Evolutionary conservation across 768 basidiomycete species (phyloP), one percentile per base, ranked within the genome.

Genomic region (Butyriboletus loyo): DNA sequence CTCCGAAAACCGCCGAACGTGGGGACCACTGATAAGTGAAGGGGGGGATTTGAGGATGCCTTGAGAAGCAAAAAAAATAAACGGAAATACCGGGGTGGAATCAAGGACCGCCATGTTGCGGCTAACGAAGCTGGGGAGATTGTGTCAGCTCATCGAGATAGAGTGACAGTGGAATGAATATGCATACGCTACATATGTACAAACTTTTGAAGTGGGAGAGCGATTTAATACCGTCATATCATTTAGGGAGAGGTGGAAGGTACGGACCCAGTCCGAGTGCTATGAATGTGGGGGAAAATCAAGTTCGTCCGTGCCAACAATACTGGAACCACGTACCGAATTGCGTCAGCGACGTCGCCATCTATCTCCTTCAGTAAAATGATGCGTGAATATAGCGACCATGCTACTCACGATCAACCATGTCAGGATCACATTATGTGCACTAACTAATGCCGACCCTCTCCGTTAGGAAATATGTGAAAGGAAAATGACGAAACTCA

Each of bases 1-100:
- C 60, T 10, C 52, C 49, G 5, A 58, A 11, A 19, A 42, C 21
- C 3, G 60, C 92, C 0, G 57, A 55, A 24, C 56, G 56, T 22
- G 50, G 56, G 1, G 55, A 58, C 56, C 56, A 58, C 56, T 58
- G 37, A 27, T n/a, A 13, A n/a, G 21, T 14, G 28, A 7, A 30
- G 42, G 22, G 11, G 17, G 34, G 13, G 9, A 46, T 47, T 6
- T n/a, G 8, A 28, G 3, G 4, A 28, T 31, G 35, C 17, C 8
- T 6, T 1, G 10, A 30, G 10, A 8, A 22, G 5, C 2, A 17
- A 37, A 35, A 37, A 35, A 8, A 11, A 28, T 7, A 5, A 7
- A 19, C 8, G 21, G n/a, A 19, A 35, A 14, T 15, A 47, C 56
- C 1, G 44, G 55, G 6, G 38, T 38, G 30, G 30, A 30, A 3